phyloP scores from a whole-genome alignment of 2,329 filamentous ascomycete species.

The Eutypella sp. region DNA sequence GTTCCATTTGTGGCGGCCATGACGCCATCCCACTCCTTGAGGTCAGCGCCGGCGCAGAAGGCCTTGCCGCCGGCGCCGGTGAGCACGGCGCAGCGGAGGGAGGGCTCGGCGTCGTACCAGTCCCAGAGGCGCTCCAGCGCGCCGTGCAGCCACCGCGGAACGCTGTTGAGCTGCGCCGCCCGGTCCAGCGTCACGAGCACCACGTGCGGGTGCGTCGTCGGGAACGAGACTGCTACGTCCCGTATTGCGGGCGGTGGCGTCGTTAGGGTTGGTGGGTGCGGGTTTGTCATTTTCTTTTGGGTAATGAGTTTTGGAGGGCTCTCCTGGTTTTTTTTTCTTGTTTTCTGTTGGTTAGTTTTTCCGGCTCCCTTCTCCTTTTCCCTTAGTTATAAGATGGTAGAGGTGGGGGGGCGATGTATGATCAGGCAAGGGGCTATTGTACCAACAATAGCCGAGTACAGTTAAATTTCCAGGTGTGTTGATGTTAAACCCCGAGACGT shows the following conservation, averaged over 20 bases:
- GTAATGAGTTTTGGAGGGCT: no score
- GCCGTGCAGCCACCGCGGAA: constrained; percentile 44
- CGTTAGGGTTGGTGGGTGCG: constrained; percentile 25
- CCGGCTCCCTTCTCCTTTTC: no score
- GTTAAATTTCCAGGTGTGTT: no score
- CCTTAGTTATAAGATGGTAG: no score
- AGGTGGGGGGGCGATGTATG: no score
- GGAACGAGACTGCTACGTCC: constrained; percentile 43
- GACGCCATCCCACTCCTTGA: constrained; percentile 57
- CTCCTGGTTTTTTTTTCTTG: no score
- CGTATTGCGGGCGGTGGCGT: constrained; percentile 37
- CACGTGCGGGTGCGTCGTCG: constrained; percentile 46
- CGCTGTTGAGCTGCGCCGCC: constrained; percentile 48
- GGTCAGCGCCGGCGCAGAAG: constrained; percentile 65
- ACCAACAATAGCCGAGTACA: no score
- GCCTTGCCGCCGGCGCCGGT: constrained; percentile 55
- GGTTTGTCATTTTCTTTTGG: no score
- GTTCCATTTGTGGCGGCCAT: constrained; percentile 24
- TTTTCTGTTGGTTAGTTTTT: no score
- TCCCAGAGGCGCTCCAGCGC: constrained; percentile 45
- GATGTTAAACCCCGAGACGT: no score
- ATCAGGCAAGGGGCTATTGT: no score
- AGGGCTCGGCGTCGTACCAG: constrained; percentile 60
- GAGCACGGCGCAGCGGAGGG: constrained; percentile 56
- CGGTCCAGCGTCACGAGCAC: constrained; percentile 45